Conservation (phyloP, 129 eudicot genomes). For the Saussurea involucrata region DNA sequence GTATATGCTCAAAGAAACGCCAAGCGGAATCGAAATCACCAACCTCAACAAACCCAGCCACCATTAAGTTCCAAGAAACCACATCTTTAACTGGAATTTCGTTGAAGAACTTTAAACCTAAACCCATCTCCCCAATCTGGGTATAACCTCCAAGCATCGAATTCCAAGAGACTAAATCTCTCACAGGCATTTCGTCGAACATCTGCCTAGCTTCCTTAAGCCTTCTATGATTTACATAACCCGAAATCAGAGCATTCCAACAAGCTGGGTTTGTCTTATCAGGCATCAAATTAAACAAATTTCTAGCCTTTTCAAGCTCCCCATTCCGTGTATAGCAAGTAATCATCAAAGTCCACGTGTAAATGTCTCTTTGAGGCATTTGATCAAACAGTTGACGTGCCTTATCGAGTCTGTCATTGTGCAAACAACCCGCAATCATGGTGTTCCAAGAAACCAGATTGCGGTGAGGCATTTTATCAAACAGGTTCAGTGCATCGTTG, state of each 20-base stretch:
- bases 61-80: constrained; percentile 56
- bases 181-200: constrained; percentile 49
- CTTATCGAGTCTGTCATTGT: constrained; percentile 31
- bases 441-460: constrained; percentile 70
- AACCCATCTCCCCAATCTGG: constrained; percentile 41
- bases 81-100: constrained; percentile 45
- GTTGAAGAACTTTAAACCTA: constrained; percentile 38
- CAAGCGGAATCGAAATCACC: constrained; percentile 52
- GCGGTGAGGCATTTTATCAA: constrained; percentile 45
- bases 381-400: constrained; percentile 51
- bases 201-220: constrained; percentile 35
- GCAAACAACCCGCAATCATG: constrained; percentile 59
- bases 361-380: constrained; percentile 46
- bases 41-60: constrained; percentile 50
- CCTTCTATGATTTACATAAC: constrained; percentile 37
- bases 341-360: constrained; percentile 50
- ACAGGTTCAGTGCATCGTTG: constrained; percentile 43
- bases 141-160: constrained; percentile 63
- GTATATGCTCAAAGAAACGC: constrained; percentile 32
- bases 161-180: constrained; percentile 54
- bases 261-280: constrained; percentile 51
- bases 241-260: constrained; percentile 61
- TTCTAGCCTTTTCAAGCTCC: constrained; percentile 42
- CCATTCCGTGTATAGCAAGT: constrained; percentile 45
- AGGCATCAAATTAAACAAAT: constrained; percentile 33